Conservation (phyloP, 1,284 basidiomycete genomes). For the Melampsora larici-populina region DNA sequence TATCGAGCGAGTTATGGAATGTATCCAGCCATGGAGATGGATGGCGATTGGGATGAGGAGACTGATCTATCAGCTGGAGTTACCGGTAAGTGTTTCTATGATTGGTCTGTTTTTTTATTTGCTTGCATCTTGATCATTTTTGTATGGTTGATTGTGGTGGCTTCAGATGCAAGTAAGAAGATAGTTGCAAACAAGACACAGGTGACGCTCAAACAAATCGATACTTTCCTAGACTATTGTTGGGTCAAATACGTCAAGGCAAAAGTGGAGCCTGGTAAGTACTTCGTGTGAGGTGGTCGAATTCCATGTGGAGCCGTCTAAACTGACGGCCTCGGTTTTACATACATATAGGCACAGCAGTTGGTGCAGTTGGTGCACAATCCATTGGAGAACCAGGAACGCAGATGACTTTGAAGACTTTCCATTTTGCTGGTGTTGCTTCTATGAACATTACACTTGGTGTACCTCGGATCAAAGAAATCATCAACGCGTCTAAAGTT, state of each 20-base stretch:
- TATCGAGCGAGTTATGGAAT: slow-evolving; percentile 74
- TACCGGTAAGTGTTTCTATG: slow-evolving; percentile 59
- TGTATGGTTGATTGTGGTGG: neutral
- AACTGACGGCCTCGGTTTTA: neutral
- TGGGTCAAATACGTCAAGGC: slow-evolving; percentile 89
- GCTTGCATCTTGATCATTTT: neutral
- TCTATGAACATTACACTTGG: slow-evolving; percentile 99
- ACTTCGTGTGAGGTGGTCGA: neutral
- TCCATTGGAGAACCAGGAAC: slow-evolving; percentile 99
- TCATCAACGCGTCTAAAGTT: slow-evolving; percentile 94
- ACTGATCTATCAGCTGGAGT: slow-evolving; percentile 75
- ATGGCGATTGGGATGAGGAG: slow-evolving; percentile 72
- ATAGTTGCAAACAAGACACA: slow-evolving; percentile 85
- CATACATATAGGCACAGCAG: slow-evolving; percentile 63
- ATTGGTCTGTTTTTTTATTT: neutral
- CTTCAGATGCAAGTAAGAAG: slow-evolving; percentile 49
- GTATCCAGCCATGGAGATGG: slow-evolving; percentile 73
- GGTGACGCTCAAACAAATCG: slow-evolving; percentile 77
- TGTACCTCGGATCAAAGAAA: slow-evolving; percentile 99
- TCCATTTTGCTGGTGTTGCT: slow-evolving; percentile 99
- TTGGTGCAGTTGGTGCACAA: slow-evolving; percentile 96
- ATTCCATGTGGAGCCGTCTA: neutral
- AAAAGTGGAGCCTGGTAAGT: slow-evolving; percentile 81
- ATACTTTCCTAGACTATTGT: slow-evolving; percentile 76
- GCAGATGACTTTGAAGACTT: slow-evolving; percentile 99